Conservation (phyloP, 257 asterid genomes). For the Lycium ferocissimum region DNA sequence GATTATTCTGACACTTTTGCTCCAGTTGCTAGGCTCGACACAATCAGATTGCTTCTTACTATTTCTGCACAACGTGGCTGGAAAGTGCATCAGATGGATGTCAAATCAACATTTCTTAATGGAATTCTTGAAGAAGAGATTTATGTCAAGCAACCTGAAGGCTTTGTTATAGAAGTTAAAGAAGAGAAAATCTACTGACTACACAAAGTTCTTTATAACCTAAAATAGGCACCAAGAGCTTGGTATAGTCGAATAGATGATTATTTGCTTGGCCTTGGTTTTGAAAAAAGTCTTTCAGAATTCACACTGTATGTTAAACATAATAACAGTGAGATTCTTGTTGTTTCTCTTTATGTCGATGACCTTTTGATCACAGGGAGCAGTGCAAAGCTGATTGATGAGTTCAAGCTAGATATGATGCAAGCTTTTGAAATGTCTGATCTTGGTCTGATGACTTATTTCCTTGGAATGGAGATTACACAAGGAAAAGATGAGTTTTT, state of each 20-base stretch:
- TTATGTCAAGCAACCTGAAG: no score
- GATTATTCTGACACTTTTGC: neutral
- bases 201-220: no score
- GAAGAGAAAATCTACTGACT: no score
- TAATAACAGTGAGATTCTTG: neutral
- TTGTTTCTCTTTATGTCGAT: neutral
- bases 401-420: slow-evolving; percentile 22
- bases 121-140: no score
- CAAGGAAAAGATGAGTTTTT: neutral
- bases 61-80: neutral
- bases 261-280: no score
- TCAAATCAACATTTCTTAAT: no score
- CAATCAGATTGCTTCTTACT: neutral
- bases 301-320: neutral
- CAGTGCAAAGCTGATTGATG: neutral
- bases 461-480: neutral
- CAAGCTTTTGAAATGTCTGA: neutral
- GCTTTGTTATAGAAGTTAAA: no score
- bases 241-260: no score
- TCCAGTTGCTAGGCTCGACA: no score
- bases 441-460: neutral
- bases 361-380: neutral
- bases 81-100: no score
- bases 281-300: no score
- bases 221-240: no score